These are phyloP conservation scores for Pestalotiopsis sp. DNA, from an alignment of 2,329 filamentous ascomycete genomes.

Conservation along the genomic window DNA sequence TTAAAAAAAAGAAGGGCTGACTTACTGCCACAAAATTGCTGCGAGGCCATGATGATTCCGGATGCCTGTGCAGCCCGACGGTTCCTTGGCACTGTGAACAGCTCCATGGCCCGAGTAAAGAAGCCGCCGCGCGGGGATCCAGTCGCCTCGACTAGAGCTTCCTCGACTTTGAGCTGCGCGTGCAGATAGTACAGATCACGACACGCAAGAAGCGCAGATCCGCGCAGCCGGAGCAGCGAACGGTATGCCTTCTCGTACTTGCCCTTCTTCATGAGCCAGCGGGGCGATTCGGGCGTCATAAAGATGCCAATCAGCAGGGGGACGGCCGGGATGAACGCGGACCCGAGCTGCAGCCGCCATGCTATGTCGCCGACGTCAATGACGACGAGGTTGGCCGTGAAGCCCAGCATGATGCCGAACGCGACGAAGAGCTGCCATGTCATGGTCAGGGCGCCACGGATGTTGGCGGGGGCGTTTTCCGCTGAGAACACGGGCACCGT, in stretches of 20 bases:
- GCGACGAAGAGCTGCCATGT: constrained; percentile 57
- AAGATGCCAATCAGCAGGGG: constrained; percentile 59
- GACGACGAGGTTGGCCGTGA: constrained; percentile 65
- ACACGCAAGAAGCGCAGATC: constrained; percentile 60
- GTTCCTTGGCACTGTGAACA: constrained; percentile 59
- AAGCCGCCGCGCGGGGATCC: neutral
- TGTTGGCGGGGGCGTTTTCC: constrained; percentile 52
- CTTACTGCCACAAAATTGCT: constrained; percentile 58
- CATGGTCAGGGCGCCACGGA: constrained; percentile 56
- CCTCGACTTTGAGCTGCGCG: constrained; percentile 49
- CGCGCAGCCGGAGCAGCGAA: constrained; percentile 58
- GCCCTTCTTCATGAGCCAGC: constrained; percentile 67
- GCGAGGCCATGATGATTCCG: constrained; percentile 67
- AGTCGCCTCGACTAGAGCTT: neutral
- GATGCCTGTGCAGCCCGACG: constrained; percentile 67
- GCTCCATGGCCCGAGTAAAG: constrained; percentile 34
- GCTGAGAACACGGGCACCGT: constrained; percentile 57
- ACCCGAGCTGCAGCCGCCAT: constrained; percentile 66
- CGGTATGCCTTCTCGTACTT: constrained; percentile 55
- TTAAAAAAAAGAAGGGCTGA: neutral
- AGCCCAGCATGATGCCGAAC: constrained; percentile 69
- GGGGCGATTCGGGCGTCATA: constrained; percentile 63
- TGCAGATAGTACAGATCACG: constrained; percentile 58
- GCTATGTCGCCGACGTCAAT: constrained; percentile 58
- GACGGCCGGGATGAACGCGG: constrained; percentile 66